Conservation (phyloP, 441 rosid species). For the Isatis lusitanica region DNA sequence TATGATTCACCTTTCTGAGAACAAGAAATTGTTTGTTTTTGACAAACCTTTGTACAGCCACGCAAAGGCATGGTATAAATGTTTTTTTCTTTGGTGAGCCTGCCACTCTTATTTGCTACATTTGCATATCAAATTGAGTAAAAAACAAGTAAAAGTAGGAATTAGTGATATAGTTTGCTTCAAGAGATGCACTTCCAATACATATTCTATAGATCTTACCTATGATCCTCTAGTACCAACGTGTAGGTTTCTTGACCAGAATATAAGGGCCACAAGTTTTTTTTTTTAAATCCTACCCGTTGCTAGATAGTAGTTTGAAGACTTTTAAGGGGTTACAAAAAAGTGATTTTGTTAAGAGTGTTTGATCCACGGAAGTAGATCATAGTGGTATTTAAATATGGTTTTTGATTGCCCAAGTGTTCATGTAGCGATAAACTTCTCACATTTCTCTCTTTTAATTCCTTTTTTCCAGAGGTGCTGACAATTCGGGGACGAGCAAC, state of each 20-base stretch:
- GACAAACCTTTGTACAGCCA: background rate
- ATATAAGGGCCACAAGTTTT: background rate
- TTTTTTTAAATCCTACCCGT: background rate
- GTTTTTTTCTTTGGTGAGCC: background rate
- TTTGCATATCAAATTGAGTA: conserved; percentile 3
- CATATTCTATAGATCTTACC: background rate
- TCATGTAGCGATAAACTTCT: background rate
- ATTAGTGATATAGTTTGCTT: conserved; percentile 5
- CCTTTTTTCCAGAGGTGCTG: conserved; percentile 49
- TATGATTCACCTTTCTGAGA: conserved; percentile 23
- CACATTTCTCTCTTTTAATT: conserved; percentile 16
- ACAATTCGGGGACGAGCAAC: conserved; percentile 41
- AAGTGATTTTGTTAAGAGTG: conserved; percentile 4
- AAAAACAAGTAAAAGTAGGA: conserved; percentile 4
- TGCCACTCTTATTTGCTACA: conserved; percentile 13
- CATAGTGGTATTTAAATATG: background rate
- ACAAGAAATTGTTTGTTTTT: background rate
- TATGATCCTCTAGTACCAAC: background rate
- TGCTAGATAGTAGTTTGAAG: background rate
- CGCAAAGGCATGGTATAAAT: background rate
- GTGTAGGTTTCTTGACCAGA: background rate
- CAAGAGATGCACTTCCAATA: conserved; percentile 1
- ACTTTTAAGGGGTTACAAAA: background rate
- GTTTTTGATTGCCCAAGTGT: conserved; percentile 9
- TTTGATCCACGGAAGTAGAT: conserved; percentile 8